These are phyloP conservation scores for Lizonia empirigonia DNA, from an alignment of 2,329 filamentous ascomycete genomes.

Conservation along the genomic window DNA sequence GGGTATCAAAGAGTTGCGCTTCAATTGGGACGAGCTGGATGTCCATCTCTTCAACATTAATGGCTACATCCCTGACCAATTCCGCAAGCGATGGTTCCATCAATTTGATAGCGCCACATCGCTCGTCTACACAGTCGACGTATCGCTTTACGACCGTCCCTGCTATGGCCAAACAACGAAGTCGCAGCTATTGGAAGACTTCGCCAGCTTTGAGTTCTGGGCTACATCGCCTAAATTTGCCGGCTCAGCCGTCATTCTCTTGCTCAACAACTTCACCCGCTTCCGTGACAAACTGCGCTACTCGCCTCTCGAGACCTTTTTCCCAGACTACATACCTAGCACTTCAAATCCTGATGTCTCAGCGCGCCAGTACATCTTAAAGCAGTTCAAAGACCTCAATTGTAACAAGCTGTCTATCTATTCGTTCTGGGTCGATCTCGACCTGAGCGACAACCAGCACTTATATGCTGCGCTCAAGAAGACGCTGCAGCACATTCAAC, in stretches of 20 bases:
- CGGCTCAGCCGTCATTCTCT: slow-evolving; percentile 37
- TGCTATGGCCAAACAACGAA: slow-evolving; percentile 34
- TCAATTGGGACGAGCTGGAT: slow-evolving; percentile 44
- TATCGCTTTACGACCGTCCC: slow-evolving; percentile 42
- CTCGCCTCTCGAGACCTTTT: slow-evolving; percentile 37
- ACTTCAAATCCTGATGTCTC: slow-evolving; percentile 33
- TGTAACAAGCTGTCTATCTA: slow-evolving; percentile 39
- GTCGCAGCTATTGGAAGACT: slow-evolving; percentile 39
- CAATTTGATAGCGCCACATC: slow-evolving; percentile 43
- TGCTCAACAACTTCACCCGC: slow-evolving; percentile 46
- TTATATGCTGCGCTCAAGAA: slow-evolving; percentile 45
- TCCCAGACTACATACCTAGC: slow-evolving; percentile 34
- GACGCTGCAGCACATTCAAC: slow-evolving; percentile 41
- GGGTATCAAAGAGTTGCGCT: slow-evolving; percentile 44
- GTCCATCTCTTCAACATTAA: slow-evolving; percentile 46
- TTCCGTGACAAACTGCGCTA: slow-evolving; percentile 41
- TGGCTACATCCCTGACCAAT: slow-evolving; percentile 38
- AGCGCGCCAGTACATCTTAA: slow-evolving; percentile 40
- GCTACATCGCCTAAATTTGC: slow-evolving; percentile 38
- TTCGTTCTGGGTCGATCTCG: slow-evolving; percentile 46
- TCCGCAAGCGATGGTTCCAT: slow-evolving; percentile 45
- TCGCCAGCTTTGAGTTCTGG: slow-evolving; percentile 40
- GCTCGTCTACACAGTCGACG: slow-evolving; percentile 42
- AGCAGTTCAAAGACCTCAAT: slow-evolving; percentile 42
- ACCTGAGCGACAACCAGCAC: slow-evolving; percentile 44